These are phyloP conservation scores for Escallonia herrerae DNA, from an alignment of 129 eudicot species.

Conservation along the genomic window DNA sequence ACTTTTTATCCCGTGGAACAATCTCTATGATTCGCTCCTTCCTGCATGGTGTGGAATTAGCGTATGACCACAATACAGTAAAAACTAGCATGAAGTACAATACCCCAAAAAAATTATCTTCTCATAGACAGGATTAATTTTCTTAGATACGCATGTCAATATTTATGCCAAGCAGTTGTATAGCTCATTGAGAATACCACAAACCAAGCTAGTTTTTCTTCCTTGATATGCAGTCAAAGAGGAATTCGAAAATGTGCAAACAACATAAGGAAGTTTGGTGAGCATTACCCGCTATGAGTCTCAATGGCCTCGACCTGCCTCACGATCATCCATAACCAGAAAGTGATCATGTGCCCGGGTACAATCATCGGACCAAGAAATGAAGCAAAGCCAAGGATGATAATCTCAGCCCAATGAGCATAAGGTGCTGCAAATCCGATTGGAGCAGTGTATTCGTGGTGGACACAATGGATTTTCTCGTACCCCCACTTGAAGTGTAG, in stretches of 20 bases:
- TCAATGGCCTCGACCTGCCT: constrained; percentile 44
- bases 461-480: constrained; percentile 34
- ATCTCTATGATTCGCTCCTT: too few species aligned
- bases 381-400: constrained; percentile 38
- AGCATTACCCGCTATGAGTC: constrained; percentile 38
- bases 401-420: constrained; percentile 45
- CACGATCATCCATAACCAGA: constrained; percentile 38
- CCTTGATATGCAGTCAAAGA: too few species aligned
- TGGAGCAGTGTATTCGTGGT: constrained; percentile 44
- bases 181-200: too few species aligned
- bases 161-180: too few species aligned
- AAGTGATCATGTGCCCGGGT: constrained; percentile 41
- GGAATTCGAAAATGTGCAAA: background rate
- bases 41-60: too few species aligned
- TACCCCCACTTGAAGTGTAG: constrained; percentile 35
- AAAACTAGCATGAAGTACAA: too few species aligned
- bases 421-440: constrained; percentile 44
- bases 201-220: too few species aligned
- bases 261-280: background rate
- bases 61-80: too few species aligned
- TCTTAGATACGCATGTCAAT: too few species aligned
- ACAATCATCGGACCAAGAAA: constrained; percentile 38
- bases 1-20: too few species aligned
- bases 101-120: too few species aligned
- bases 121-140: too few species aligned